Evolutionary conservation across 352 stramenopile species (phyloP).

Genomic region (Phytophthora crassamura): DNA sequence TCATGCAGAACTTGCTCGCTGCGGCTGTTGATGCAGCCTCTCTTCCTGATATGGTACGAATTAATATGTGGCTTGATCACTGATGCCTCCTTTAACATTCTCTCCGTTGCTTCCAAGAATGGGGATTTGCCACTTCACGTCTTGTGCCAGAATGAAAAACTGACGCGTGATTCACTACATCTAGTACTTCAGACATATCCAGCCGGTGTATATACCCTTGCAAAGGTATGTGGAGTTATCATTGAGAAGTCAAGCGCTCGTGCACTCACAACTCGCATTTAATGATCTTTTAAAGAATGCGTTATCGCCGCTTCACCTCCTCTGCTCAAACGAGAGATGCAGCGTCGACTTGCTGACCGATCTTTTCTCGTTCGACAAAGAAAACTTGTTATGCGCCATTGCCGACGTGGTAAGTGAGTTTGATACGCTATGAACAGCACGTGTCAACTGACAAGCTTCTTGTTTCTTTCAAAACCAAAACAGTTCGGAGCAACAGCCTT

Average conservation of each 20-base stretch:
- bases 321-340: constrained; percentile 59
- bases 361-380: constrained; percentile 49
- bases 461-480: not conserved
- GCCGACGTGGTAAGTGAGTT: constrained; percentile 18
- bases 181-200: constrained; percentile 40
- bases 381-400: constrained; percentile 29
- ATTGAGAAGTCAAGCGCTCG: not conserved
- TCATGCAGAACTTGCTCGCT: constrained; percentile 38
- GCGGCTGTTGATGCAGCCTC: constrained; percentile 17
- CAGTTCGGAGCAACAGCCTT: constrained; percentile 68
- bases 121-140: constrained; percentile 64
- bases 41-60: constrained; percentile 24
- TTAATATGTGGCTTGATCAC: not conserved
- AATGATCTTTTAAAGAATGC: constrained; percentile 33
- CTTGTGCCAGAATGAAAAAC: constrained; percentile 49
- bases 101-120: constrained; percentile 37
- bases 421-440: not conserved
- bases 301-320: constrained; percentile 53
- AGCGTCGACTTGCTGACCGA: constrained; percentile 46
- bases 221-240: constrained; percentile 34
- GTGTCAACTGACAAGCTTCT: not conserved
- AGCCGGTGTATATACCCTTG: constrained; percentile 32
- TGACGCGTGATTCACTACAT: constrained; percentile 41
- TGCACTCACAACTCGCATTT: not conserved
- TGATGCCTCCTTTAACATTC: constrained; percentile 7